Evolutionary conservation across 805 yeast genomes (phyloP).

Genomic region (Vanderwaltozyma verrucispora): DNA sequence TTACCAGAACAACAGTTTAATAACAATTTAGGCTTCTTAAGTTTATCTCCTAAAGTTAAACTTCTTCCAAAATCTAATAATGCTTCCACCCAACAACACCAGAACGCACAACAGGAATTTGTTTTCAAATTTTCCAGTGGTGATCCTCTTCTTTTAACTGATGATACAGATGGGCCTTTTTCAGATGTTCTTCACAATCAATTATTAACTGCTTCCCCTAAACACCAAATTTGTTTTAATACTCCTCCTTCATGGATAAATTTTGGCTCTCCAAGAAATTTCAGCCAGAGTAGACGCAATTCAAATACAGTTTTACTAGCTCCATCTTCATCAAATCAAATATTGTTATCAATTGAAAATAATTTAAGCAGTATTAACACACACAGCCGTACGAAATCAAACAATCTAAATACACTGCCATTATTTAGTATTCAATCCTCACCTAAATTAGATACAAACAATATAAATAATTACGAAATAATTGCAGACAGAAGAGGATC

Average conservation of each 20-base stretch:
- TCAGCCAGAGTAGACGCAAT: slow-evolving; percentile 7
- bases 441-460: neutral
- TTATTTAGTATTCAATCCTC: slow-evolving; percentile 1
- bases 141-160: slow-evolving; percentile 25
- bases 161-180: slow-evolving; percentile 20
- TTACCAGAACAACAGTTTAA: neutral
- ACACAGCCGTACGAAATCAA: neutral
- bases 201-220: slow-evolving; percentile 3
- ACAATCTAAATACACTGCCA: neutral
- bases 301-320: neutral
- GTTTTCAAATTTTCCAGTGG: slow-evolving; percentile 25
- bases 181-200: slow-evolving; percentile 8
- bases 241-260: slow-evolving; percentile 26
- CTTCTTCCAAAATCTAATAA: slow-evolving; percentile 3
- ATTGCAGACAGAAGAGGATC: slow-evolving; percentile 1
- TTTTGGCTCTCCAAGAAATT: slow-evolving; percentile 18
- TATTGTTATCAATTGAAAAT: neutral
- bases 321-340: neutral
- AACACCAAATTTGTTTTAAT: slow-evolving; percentile 9
- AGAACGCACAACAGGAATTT: slow-evolving; percentile 8
- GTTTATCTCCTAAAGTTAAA: slow-evolving; percentile 10
- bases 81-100: neutral
- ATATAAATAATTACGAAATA: no score
- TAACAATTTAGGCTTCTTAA: neutral
- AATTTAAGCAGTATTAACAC: neutral